Evolutionary conservation across 2,329 filamentous ascomycete species (phyloP).

Genomic region (Claviceps sp.): DNA sequence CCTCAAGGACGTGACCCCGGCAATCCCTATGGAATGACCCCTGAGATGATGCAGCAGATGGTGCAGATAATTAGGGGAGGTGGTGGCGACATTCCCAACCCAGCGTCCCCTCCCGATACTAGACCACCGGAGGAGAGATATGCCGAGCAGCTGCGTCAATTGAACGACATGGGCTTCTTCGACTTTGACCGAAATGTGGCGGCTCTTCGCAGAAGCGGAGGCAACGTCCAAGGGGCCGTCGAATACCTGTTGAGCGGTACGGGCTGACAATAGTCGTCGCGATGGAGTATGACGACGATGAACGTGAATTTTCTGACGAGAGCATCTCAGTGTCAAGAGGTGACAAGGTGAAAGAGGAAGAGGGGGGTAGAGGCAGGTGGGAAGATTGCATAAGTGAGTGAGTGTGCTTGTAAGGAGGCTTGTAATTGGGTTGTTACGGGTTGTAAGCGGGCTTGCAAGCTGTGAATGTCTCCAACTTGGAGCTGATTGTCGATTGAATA

Average conservation of each 20-base stretch:
- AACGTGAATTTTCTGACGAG: not conserved
- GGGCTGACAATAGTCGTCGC: slow-evolving; percentile 7
- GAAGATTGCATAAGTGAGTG: not conserved
- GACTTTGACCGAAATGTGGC: slow-evolving; percentile 91
- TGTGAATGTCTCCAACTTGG: too few species aligned
- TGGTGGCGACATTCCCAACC: slow-evolving; percentile 11
- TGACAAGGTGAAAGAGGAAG: not conserved
- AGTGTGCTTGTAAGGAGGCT: not conserved
- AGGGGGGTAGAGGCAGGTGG: not conserved
- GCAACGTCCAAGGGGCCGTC: slow-evolving; percentile 85
- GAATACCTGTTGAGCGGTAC: slow-evolving; percentile 50
- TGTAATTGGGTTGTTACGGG: too few species aligned
- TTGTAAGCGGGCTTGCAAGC: too few species aligned
- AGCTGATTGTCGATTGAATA: too few species aligned
- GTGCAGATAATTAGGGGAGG: slow-evolving; percentile 32
- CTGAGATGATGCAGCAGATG: slow-evolving; percentile 42
- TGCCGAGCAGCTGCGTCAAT: slow-evolving; percentile 73
- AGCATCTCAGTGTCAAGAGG: not conserved
- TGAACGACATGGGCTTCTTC: slow-evolving; percentile 98
- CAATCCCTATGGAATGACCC: slow-evolving; percentile 35
- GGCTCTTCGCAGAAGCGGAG: slow-evolving; percentile 75
- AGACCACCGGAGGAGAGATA: slow-evolving; percentile 90
- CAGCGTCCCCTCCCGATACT: slow-evolving; percentile 56
- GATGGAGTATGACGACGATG: not conserved
- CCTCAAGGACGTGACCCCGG: slow-evolving; percentile 16